Conservation (phyloP, 805 yeast genomes). For the Lipomyces chichibuensis region DNA sequence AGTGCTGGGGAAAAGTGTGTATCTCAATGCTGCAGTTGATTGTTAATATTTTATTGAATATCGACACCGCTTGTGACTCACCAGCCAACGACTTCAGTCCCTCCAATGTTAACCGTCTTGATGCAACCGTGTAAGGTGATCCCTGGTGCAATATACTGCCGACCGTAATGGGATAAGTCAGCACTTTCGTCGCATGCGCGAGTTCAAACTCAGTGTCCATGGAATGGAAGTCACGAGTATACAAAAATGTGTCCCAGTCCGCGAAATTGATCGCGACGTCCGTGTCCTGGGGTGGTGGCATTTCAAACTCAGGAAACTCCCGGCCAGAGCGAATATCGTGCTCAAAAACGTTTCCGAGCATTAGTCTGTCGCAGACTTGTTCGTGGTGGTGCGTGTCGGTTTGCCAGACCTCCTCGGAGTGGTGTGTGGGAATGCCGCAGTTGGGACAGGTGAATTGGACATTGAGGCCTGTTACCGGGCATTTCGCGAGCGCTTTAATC, state of each 20-base stretch:
- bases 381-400: constrained; percentile 72
- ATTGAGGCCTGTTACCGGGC: constrained; percentile 84
- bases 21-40: constrained; percentile 65
- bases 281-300: constrained; percentile 76
- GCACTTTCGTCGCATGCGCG: constrained; percentile 92
- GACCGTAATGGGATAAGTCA: constrained; percentile 89
- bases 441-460: constrained; percentile 87
- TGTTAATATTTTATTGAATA: background rate
- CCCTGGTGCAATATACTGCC: constrained; percentile 79
- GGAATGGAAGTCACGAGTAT: constrained; percentile 88
- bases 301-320: constrained; percentile 91
- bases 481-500: constrained; percentile 67
- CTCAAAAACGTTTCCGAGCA: constrained; percentile 87
- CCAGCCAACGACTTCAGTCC: constrained; percentile 86
- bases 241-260: constrained; percentile 91
- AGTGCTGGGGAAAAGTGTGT: constrained; percentile 76
- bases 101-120: constrained; percentile 70
- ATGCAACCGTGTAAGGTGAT: constrained; percentile 90
- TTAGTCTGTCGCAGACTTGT: constrained; percentile 70
- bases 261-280: constrained; percentile 75
- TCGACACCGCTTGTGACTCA: background rate
- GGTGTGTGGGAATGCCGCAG: constrained; percentile 97
- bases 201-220: constrained; percentile 97
- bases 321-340: constrained; percentile 95
- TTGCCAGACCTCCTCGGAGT: constrained; percentile 86